phyloP scores from a whole-genome alignment of 768 basidiomycete species.

The Aureoboletus auriporus region DNA sequence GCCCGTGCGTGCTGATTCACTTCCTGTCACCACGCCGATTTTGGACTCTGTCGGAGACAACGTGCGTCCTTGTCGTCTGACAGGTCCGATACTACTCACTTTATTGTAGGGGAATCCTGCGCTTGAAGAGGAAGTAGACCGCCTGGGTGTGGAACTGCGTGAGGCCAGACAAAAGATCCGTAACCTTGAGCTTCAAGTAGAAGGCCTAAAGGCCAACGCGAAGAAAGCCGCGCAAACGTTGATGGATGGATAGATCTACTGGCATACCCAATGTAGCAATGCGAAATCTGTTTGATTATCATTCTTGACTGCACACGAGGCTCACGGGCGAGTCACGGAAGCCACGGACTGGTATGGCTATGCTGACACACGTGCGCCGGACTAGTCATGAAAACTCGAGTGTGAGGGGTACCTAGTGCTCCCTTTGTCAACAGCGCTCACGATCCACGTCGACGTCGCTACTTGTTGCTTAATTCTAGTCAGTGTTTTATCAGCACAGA shows the following conservation, averaged over 20 bases:
- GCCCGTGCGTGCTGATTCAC: constrained; percentile 12
- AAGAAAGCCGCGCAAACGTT: constrained; percentile 70
- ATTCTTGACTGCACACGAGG: too few relatives aligned
- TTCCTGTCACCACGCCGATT: constrained; percentile 1
- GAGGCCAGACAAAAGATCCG: constrained; percentile 81
- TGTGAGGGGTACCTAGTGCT: too few relatives aligned
- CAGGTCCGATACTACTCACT: neutral
- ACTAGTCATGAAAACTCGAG: neutral
- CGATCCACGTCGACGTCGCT: too few relatives aligned
- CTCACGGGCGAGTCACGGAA: too few relatives aligned
- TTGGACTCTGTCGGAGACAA: constrained; percentile 16
- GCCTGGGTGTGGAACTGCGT: constrained; percentile 61
- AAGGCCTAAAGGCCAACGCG: constrained; percentile 70
- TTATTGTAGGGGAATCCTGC: constrained; percentile 14
- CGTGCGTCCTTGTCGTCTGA: constrained; percentile 24
- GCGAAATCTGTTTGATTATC: too few relatives aligned
- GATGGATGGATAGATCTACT: constrained; percentile 22
- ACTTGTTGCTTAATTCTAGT: too few relatives aligned
- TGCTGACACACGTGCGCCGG: constrained; percentile 16
- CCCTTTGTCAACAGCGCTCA: too few relatives aligned
- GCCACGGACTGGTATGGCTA: too few relatives aligned
- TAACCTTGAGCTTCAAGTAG: constrained; percentile 79
- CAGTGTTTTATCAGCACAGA: too few relatives aligned
- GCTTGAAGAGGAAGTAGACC: constrained; percentile 56
- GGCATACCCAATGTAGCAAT: too few relatives aligned